A percentile compares a stretch with the other conserved stretches of the same genome.
Evolutionary conservation across 2,329 filamentous ascomycete species (phyloP).

Genomic region (Fusarium haematococcum): DNA sequence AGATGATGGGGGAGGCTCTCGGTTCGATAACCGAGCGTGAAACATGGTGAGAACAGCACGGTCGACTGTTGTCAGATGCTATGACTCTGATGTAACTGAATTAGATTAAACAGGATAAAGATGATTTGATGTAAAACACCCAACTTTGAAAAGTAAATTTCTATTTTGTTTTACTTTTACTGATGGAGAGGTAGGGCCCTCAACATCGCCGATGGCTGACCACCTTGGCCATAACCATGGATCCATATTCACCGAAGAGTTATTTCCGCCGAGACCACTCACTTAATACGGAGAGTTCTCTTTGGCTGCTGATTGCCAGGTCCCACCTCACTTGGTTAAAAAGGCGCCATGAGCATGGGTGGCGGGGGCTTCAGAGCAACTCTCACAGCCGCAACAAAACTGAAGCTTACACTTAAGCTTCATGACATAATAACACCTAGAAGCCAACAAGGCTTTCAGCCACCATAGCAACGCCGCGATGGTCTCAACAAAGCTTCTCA

Average conservation of each 20-base stretch:
- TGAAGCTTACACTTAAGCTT: neutral
- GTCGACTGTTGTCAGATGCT: neutral
- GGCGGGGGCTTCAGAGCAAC: neutral
- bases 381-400: neutral
- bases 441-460: neutral
- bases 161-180: neutral
- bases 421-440: neutral
- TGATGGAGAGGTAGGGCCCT: too few relatives aligned
- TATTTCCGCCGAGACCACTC: neutral
- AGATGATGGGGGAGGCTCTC: neutral
- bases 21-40: constrained; percentile 7
- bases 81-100: neutral
- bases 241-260: neutral
- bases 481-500: neutral
- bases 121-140: neutral
- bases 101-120: neutral
- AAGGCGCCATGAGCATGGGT: neutral
- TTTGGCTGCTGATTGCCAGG: neutral
- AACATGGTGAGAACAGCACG: constrained; percentile 14
- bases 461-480: neutral
- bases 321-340: neutral
- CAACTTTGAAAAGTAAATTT: neutral
- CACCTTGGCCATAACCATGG: neutral
- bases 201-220: neutral
- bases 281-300: neutral